Base-by-base conservation (phyloP, 164 flowering plant genomes). In the Magnolia officinalis region DNA sequence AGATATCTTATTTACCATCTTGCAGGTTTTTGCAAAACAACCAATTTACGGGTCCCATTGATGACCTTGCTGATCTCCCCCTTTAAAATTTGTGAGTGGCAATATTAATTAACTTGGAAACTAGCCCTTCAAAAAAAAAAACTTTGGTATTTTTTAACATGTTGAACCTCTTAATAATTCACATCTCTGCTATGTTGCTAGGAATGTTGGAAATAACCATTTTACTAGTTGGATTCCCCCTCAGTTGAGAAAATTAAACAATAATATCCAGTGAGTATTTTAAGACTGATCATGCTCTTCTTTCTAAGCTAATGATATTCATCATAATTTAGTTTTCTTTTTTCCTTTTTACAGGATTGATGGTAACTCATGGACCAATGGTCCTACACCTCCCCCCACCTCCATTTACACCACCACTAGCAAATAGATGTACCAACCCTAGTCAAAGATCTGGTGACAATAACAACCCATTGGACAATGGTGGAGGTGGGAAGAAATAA, bases 371-470 rank as follows among this genome's bases (percentile, higher is more conserved):
- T 90, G 88, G 84, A 84, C 68, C 80, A 87, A 90, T 14, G 96
- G 92, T 14, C 88, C 96, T 74, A 96, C 97, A 73, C 98, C 97
- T 52, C 24, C 97, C 98, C 11, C 91, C 98, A 71, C 98, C 98
- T 26, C 97, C 98, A 74, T 93, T 87, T 64, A 89, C 97, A 65
- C 91, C 94, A 50, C 91, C 92, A 70, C 82, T 86, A 72, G 81
- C 86, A 66, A 74, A 75, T 72, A 76, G 74, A 78, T 70, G 13
- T 8, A 45, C 66, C 58, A 83, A 55, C 80, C 85, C 70, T 52
- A 85, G 84, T 45, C 84, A 76, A 67, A 81, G 83, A 75, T 71
- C 89, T 61, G 88, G 86, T 37, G 71, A 85, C 72, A 75, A 75
- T 78, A 70, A 74, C 31, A 75, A 73, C 72, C 82, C 89, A 51